These are phyloP conservation scores for Euptelea pleiosperma DNA, from an alignment of 164 flowering plant genomes.

Conservation along the genomic window DNA sequence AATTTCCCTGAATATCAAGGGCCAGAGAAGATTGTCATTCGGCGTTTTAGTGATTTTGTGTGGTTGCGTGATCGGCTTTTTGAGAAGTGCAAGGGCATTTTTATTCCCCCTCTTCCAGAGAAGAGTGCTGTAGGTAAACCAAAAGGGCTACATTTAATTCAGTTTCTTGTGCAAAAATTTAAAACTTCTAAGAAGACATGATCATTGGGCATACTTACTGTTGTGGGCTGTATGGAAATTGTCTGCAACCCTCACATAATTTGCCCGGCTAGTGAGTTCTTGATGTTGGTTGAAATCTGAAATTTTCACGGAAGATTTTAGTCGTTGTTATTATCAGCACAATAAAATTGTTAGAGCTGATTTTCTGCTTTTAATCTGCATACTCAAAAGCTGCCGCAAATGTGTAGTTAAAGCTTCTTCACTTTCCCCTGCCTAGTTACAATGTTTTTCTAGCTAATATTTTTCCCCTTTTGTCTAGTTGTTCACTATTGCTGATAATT, in stretches of 20 bases:
- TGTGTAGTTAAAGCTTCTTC: too few relatives aligned
- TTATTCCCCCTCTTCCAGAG: slow-evolving; percentile 97
- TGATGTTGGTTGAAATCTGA: slow-evolving; percentile 2
- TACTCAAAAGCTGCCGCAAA: too few relatives aligned
- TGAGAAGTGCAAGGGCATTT: slow-evolving; percentile 92
- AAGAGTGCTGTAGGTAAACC: slow-evolving; percentile 97
- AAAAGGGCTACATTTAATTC: too few relatives aligned
- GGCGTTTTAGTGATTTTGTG: slow-evolving; percentile 96
- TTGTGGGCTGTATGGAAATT: neutral
- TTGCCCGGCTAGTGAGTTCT: neutral
- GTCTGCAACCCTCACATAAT: neutral
- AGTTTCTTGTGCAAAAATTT: too few relatives aligned
- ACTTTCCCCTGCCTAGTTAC: too few relatives aligned
- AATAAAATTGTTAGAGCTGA: too few relatives aligned
- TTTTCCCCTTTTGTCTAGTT: too few relatives aligned
- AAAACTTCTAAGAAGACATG: neutral
- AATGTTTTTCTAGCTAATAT: too few relatives aligned
- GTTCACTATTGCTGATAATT: too few relatives aligned
- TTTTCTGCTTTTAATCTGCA: too few relatives aligned
- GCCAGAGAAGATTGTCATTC: slow-evolving; percentile 90
- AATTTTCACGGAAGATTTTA: too few relatives aligned
- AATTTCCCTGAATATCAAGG: slow-evolving; percentile 91
- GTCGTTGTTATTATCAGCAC: too few relatives aligned
- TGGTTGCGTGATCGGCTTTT: slow-evolving; percentile 93
- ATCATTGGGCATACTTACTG: neutral